Conservation (phyloP, 163 green algal species). For the Chlamydomonas reinhardtii region DNA sequence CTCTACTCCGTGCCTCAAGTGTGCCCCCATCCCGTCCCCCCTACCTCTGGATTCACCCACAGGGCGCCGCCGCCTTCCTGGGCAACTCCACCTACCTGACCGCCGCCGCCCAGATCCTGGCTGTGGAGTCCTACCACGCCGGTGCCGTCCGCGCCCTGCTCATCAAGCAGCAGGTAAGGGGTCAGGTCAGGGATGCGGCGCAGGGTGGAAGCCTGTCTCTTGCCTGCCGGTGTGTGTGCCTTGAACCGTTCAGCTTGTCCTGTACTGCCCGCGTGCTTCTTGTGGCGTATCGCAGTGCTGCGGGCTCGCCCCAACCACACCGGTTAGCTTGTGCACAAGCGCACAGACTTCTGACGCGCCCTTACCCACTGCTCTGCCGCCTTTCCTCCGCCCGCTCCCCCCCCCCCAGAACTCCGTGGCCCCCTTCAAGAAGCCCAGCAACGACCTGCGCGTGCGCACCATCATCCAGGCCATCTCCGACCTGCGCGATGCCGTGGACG, state of each 20-base stretch:
- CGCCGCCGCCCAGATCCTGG: slow-evolving; percentile 58
- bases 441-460: slow-evolving; percentile 36
- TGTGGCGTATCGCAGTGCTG: too few species aligned
- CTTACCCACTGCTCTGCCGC: too few species aligned
- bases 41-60: neutral
- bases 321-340: too few species aligned
- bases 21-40: neutral
- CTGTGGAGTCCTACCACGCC: slow-evolving; percentile 72
- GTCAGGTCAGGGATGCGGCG: too few species aligned
- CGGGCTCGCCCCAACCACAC: too few species aligned
- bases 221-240: too few species aligned
- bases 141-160: slow-evolving; percentile 65
- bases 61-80: neutral
- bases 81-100: slow-evolving; percentile 1
- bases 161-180: neutral
- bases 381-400: too few species aligned
- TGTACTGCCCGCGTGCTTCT: too few species aligned
- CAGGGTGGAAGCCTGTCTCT: too few species aligned
- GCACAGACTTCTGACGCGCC: too few species aligned
- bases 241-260: too few species aligned
- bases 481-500: slow-evolving; percentile 54
- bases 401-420: neutral
- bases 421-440: slow-evolving; percentile 37
- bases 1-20: too few species aligned
- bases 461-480: slow-evolving; percentile 58